phyloP scores from a whole-genome alignment of 768 basidiomycete genomes.

The Strobilomyces dryophilus region DNA sequence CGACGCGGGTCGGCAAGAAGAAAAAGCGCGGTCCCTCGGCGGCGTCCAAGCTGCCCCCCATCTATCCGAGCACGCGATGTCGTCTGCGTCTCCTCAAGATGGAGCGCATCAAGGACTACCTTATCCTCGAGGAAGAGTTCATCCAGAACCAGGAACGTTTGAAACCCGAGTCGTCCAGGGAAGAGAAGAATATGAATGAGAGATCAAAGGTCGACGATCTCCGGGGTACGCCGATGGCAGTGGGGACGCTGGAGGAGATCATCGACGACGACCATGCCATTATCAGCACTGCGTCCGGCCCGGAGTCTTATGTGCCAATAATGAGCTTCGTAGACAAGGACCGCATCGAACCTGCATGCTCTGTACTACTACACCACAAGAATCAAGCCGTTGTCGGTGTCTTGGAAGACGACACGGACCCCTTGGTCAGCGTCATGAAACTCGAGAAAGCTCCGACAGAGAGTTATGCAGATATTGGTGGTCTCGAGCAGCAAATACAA shows the following conservation, averaged over 20 bases:
- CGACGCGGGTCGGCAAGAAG: conserved; percentile 96
- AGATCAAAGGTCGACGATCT: conserved; percentile 90
- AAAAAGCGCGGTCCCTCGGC: conserved; percentile 89
- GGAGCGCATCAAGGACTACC: conserved; percentile 98
- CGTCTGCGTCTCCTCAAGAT: conserved; percentile 91
- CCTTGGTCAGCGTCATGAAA: conserved; percentile 97
- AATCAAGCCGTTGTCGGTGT: conserved; percentile 94
- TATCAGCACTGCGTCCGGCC: conserved; percentile 89
- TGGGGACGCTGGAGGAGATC: conserved; percentile 96
- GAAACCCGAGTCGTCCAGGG: conserved; percentile 80
- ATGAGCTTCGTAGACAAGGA: conserved; percentile 99
- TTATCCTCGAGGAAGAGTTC: conserved; percentile 93
- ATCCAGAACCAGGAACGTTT: conserved; percentile 88
- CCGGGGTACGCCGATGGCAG: conserved; percentile 95
- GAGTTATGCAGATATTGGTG: conserved; percentile 98
- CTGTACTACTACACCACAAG: conserved; percentile 94
- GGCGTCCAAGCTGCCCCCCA: conserved; percentile 85
- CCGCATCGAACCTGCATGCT: conserved; percentile 91
- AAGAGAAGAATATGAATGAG: conserved; percentile 96
- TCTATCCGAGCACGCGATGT: conserved; percentile 93
- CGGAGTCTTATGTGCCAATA: conserved; percentile 96
- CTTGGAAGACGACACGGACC: conserved; percentile 90
- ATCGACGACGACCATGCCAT: conserved; percentile 99
- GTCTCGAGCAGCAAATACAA: conserved; percentile 94
- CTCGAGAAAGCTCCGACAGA: conserved; percentile 99